Percentiles rank a stretch among this genome's conserved stretches.
Evolutionary conservation across 2,329 filamentous ascomycete species (phyloP).

Genomic region (Fonsecaea pedrosoi): DNA sequence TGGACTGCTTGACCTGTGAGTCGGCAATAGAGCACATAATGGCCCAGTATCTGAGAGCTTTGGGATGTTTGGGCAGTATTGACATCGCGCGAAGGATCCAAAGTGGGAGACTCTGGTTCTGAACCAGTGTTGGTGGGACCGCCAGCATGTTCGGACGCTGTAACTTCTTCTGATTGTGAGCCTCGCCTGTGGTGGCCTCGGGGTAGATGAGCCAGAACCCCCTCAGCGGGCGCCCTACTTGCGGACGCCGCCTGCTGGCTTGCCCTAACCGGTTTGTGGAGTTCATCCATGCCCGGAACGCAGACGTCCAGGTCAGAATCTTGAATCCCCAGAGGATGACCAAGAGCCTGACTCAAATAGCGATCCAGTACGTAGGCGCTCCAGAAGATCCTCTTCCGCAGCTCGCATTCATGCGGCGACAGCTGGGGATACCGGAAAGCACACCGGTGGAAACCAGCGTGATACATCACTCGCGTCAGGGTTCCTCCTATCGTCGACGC

Average conservation of each 20-base stretch:
- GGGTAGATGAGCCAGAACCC: conserved; percentile 23
- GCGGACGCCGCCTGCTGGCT: conserved; percentile 5
- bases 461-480: conserved; percentile 62
- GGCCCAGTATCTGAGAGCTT: conserved; percentile 40
- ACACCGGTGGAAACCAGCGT: conserved; percentile 66
- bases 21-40: conserved; percentile 48
- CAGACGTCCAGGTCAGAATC: conserved; percentile 67
- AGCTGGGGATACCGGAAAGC: conserved; percentile 61
- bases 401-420: conserved; percentile 53
- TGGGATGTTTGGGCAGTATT: neutral
- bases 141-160: neutral
- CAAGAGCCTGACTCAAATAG: conserved; percentile 63
- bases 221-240: neutral
- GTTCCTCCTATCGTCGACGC: conserved; percentile 64
- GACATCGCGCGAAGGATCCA: neutral
- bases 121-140: neutral
- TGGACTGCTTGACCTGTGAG: conserved; percentile 47
- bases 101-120: neutral
- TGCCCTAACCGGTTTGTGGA: conserved; percentile 20
- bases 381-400: conserved; percentile 64
- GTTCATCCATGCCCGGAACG: conserved; percentile 24
- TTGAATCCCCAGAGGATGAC: conserved; percentile 61
- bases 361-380: conserved; percentile 63
- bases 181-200: neutral
- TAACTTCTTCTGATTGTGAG: neutral